A percentile compares a stretch with the other conserved stretches of the same genome.
phyloP scores from a whole-genome alignment of 1,284 basidiomycete species.

The Ceratobasidium sp. region DNA sequence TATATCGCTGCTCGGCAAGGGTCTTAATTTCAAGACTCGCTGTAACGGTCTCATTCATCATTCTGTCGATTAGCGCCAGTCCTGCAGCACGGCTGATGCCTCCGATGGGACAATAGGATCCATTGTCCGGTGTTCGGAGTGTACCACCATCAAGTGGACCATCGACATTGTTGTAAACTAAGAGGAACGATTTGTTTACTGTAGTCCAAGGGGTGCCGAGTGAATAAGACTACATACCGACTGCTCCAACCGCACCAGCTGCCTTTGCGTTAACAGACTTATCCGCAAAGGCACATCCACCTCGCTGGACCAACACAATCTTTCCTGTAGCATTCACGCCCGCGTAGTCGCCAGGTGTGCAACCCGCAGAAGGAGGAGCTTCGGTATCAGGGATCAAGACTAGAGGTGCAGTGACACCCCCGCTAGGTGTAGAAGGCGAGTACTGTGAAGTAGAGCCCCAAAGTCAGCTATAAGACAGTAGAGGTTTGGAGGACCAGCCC shows the following conservation, averaged over 20 bases:
- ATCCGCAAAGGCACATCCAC: conserved; percentile 14
- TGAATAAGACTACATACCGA: conserved; percentile 5
- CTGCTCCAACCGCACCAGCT: conserved; percentile 20
- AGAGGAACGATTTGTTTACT: no score
- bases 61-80: neutral
- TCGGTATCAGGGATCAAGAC: conserved; percentile 27
- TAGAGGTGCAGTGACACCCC: conserved; percentile 27
- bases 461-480: neutral
- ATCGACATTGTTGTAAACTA: conserved; percentile 31
- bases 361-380: conserved; percentile 13
- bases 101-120: conserved; percentile 1
- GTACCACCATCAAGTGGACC: conserved; percentile 23
- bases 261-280: conserved; percentile 16
- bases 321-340: conserved; percentile 16
- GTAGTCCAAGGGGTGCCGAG: neutral
- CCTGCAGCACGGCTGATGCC: conserved; percentile 18
- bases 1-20: conserved; percentile 11
- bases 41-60: neutral
- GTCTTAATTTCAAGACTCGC: conserved; percentile 14
- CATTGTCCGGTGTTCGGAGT: neutral
- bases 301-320: conserved; percentile 33
- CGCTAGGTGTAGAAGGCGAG: conserved; percentile 24
- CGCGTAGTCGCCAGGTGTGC: conserved; percentile 16
- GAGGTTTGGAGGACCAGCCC: neutral
- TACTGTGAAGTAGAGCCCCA: conserved; percentile 1